Conservation (phyloP, 371 early-diverging fungal genomes). For the Mucor plumbeus region DNA sequence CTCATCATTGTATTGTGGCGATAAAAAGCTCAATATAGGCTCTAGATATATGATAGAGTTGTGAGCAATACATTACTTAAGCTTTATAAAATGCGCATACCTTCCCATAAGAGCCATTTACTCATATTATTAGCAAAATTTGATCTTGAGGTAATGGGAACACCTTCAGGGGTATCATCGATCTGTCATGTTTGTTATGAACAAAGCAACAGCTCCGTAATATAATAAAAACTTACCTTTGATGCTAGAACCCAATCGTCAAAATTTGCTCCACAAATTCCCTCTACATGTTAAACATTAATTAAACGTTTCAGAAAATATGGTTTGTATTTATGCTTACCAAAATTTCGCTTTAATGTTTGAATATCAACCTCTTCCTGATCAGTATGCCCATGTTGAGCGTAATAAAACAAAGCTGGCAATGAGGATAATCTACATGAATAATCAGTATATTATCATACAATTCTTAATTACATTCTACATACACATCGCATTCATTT, state of each 20-base stretch:
- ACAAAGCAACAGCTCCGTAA: not conserved
- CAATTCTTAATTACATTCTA: not conserved
- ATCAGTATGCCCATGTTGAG: constrained; percentile 74
- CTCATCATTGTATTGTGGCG: constrained; percentile 74
- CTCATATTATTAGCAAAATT: constrained; percentile 77
- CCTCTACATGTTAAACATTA: constrained; percentile 41
- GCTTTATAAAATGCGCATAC: constrained; percentile 27
- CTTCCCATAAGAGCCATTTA: constrained; percentile 90
- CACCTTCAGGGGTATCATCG: constrained; percentile 58
- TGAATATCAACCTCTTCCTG: constrained; percentile 63
- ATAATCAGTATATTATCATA: not conserved
- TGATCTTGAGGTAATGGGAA: constrained; percentile 51
- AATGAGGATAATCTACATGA: constrained; percentile 63
- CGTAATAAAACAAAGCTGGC: constrained; percentile 79
- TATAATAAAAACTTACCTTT: constrained; percentile 48
- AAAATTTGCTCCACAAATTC: constrained; percentile 79
- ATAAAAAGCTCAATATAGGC: constrained; percentile 75
- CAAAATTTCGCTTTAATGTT: constrained; percentile 67
- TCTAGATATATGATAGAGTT: constrained; percentile 42
- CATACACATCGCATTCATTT: constrained; percentile 82
- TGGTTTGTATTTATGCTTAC: constrained; percentile 20
- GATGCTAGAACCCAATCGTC: constrained; percentile 76
- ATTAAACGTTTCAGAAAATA: not conserved
- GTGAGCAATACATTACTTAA: not conserved
- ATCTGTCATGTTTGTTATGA: constrained; percentile 38